These are phyloP conservation scores for Candida schatavii DNA, from an alignment of 805 yeast species.

Conservation along the genomic window DNA sequence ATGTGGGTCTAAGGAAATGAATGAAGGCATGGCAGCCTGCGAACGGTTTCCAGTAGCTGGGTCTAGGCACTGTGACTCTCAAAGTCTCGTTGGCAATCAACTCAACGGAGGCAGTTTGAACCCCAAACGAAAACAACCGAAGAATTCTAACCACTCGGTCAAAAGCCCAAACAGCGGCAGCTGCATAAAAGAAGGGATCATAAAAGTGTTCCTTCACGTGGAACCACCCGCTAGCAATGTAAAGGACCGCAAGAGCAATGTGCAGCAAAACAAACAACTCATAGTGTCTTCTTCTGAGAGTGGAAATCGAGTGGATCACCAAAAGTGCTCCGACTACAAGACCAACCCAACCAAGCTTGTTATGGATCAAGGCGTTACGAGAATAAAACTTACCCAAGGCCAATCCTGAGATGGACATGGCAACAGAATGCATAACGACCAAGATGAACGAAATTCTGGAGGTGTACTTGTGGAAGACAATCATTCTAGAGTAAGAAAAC, in stretches of 20 bases:
- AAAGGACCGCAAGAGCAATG: constrained; percentile 29
- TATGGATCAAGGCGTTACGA: constrained; percentile 28
- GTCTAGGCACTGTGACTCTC: constrained; percentile 46
- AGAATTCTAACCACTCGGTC: constrained; percentile 33
- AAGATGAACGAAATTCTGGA: constrained; percentile 51
- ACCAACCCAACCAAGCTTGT: constrained; percentile 35
- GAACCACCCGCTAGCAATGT: constrained; percentile 59
- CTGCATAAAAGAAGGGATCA: constrained; percentile 18
- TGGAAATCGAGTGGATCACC: constrained; percentile 28
- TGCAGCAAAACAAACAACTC: constrained; percentile 29
- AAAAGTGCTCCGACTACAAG: constrained; percentile 18
- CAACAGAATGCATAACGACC: constrained; percentile 53
- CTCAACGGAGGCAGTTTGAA: constrained; percentile 34
- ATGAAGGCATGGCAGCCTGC: constrained; percentile 40
- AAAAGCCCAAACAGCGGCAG: constrained; percentile 29
- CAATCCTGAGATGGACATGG: constrained; percentile 50
- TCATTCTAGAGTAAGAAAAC: constrained; percentile 58
- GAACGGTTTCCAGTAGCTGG: constrained; percentile 42
- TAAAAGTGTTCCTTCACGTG: constrained; percentile 51
- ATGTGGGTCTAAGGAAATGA: constrained; percentile 35
- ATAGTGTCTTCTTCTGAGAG: constrained; percentile 70
- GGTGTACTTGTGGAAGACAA: constrained; percentile 64
- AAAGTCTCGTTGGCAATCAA: constrained; percentile 46
- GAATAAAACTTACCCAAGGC: constrained; percentile 29
- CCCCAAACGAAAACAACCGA: constrained; percentile 35